Conservation (phyloP, 2,329 filamentous ascomycete genomes). For the Aspergillus alliaceus region DNA sequence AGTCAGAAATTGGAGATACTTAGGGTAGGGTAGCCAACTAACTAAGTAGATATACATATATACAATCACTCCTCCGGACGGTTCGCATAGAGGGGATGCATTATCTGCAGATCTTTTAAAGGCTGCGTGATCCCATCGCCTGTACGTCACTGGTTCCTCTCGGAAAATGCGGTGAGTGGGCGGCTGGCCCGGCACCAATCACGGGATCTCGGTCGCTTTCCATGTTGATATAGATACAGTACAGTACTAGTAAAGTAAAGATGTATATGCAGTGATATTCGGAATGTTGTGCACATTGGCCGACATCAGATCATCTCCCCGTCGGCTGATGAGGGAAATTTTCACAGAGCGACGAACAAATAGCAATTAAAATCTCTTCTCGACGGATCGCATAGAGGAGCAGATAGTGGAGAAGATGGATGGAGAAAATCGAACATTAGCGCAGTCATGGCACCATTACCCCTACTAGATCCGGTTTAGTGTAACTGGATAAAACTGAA, state of each 20-base stretch:
- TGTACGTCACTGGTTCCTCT: not conserved
- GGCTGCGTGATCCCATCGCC: not conserved
- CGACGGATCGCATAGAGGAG: not conserved
- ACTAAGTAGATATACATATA: not conserved
- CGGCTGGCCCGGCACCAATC: not conserved
- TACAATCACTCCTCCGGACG: not conserved
- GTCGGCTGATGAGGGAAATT: not conserved
- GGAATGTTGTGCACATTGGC: not conserved
- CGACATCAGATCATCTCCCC: not conserved
- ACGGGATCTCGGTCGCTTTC: not conserved
- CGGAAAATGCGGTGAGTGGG: slow-evolving; percentile 3
- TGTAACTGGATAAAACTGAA: no score
- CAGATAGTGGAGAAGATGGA: not conserved
- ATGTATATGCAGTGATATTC: not conserved
- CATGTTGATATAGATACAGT: no score
- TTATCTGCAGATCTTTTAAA: not conserved
- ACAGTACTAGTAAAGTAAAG: no score
- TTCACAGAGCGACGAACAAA: not conserved
- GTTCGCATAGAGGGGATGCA: slow-evolving; percentile 2
- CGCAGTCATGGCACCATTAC: not conserved
- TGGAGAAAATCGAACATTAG: no score
- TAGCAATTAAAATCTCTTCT: not conserved
- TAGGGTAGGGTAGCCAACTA: no score
- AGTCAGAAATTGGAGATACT: no score
- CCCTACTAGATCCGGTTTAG: not conserved